Evolutionary conservation across 768 basidiomycete genomes (phyloP).

Genomic region (Boletus eberwhitei): DNA sequence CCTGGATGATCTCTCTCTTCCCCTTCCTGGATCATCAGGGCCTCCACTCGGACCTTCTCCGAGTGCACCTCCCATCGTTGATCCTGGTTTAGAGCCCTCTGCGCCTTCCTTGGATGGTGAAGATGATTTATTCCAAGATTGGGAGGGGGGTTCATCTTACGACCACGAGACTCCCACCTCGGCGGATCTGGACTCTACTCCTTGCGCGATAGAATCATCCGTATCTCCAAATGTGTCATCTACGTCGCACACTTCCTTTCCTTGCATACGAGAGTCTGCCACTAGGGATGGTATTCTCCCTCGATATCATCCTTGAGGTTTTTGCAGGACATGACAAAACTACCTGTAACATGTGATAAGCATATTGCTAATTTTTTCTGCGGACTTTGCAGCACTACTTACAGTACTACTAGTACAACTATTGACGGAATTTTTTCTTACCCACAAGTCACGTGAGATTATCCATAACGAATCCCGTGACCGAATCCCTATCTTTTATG

Average conservation of each 20-base stretch:
- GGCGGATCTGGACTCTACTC: constrained; percentile 3
- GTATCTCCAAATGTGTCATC: background rate
- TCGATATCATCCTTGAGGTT: constrained; percentile 27
- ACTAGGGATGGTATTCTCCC: constrained; percentile 23
- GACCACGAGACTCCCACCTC: background rate
- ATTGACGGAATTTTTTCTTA: too few relatives aligned
- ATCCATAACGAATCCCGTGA: background rate
- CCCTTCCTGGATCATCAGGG: constrained; percentile 40
- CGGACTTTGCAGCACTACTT: background rate
- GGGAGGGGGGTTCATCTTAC: constrained; percentile 15
- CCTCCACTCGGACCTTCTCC: constrained; percentile 42
- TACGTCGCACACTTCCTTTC: background rate
- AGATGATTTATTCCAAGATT: constrained; percentile 21
- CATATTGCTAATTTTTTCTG: constrained; percentile 21
- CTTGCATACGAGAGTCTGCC: constrained; percentile 1
- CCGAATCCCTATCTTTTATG: background rate
- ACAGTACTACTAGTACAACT: too few relatives aligned
- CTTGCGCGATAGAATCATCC: background rate
- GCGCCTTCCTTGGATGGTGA: constrained; percentile 37
- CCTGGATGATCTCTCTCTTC: constrained; percentile 32
- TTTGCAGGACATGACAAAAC: background rate
- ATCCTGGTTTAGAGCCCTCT: constrained; percentile 40
- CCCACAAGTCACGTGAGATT: constrained; percentile 9
- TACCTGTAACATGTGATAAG: constrained; percentile 18
- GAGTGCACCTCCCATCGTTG: constrained; percentile 33